Percentiles rank a stretch among this genome's conserved stretches.
phyloP scores from a whole-genome alignment of 345 rosid genomes.

The Linum trigynum region DNA sequence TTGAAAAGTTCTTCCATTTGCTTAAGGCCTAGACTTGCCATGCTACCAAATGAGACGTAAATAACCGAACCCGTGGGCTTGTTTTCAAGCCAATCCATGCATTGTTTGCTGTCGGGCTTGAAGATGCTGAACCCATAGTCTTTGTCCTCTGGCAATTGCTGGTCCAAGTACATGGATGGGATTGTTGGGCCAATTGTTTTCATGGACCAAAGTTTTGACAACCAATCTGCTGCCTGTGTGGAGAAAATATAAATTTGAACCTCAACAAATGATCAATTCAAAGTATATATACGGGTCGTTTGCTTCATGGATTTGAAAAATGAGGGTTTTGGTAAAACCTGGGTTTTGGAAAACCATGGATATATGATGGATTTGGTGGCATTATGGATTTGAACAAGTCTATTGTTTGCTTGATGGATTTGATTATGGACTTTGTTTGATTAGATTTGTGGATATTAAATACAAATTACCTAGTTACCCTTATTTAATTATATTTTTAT shows the following conservation, averaged over 20 bases:
- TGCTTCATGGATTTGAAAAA: no score
- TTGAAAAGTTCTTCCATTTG: constrained; percentile 21
- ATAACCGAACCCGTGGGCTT: constrained; percentile 21
- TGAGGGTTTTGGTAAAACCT: no score
- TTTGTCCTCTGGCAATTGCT: constrained; percentile 16
- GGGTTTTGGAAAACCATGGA: no score
- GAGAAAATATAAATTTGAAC: background rate
- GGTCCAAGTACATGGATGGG: constrained; percentile 33
- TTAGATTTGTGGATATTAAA: no score
- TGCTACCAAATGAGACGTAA: constrained; percentile 25
- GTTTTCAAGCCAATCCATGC: constrained; percentile 17
- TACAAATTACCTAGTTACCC: no score
- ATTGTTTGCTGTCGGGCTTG: constrained; percentile 6
- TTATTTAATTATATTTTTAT: no score
- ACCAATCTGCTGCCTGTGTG: background rate
- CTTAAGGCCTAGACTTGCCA: constrained; percentile 9
- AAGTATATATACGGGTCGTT: no score
- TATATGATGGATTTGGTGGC: no score
- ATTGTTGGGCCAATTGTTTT: constrained; percentile 25
- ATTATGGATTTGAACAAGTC: no score
- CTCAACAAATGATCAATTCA: no score
- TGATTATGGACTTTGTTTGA: no score
- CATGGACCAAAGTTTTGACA: background rate
- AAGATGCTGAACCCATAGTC: constrained; percentile 24
- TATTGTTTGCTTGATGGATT: no score